Evolutionary conservation across 192 early-diverging fungal genomes (phyloP).

Genomic region (Blastocladiella britannica): DNA sequence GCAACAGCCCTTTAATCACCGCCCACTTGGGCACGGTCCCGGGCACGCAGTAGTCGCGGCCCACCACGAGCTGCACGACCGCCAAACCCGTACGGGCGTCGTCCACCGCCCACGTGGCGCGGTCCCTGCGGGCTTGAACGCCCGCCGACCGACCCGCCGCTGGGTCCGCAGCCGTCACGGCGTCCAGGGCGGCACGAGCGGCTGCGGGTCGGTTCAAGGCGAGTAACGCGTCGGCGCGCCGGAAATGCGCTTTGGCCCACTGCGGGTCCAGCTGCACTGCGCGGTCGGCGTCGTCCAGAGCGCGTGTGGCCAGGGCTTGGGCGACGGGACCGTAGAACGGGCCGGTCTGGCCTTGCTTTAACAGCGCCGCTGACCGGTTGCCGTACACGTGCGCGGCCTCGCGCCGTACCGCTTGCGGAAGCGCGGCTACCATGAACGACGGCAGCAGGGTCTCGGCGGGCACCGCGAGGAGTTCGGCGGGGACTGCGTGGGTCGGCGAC

Average conservation of each 20-base stretch:
- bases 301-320: constrained; percentile 10
- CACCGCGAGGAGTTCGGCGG: neutral
- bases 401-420: constrained; percentile 1
- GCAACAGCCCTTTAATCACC: constrained; percentile 45
- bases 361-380: constrained; percentile 16
- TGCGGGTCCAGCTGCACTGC: constrained; percentile 8
- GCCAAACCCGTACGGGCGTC: constrained; percentile 33
- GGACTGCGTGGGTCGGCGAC: neutral
- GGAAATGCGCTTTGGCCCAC: constrained; percentile 39
- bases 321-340: constrained; percentile 15
- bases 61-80: constrained; percentile 46
- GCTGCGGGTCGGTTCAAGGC: constrained; percentile 24
- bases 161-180: constrained; percentile 20
- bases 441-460: neutral
- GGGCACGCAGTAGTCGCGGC: constrained; percentile 41
- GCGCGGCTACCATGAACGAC: neutral
- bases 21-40: constrained; percentile 27
- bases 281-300: constrained; percentile 15
- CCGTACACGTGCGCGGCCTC: constrained; percentile 12
- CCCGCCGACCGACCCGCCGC: constrained; percentile 18
- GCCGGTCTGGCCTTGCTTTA: constrained; percentile 16
- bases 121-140: constrained; percentile 23
- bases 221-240: constrained; percentile 31
- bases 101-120: constrained; percentile 28
- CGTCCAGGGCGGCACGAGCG: constrained; percentile 20